Conservation (phyloP, 495 filamentous ascomycete genomes). For the Neurospora tetraspora region DNA sequence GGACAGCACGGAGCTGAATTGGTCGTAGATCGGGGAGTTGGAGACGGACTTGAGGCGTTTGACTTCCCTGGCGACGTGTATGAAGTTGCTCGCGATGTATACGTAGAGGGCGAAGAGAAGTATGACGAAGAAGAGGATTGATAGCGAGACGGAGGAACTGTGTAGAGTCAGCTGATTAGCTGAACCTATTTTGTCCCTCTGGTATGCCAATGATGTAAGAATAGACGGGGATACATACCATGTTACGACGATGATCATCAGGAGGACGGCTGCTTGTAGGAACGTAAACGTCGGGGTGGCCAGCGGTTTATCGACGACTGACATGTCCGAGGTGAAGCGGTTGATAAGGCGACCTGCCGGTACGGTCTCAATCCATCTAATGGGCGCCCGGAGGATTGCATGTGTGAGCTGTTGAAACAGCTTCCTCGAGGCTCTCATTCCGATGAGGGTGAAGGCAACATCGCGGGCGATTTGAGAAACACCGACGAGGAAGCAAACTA, state of each 20-base stretch:
- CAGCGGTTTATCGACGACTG: slow-evolving; percentile 28
- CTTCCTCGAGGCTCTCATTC: slow-evolving; percentile 25
- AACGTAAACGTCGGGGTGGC: slow-evolving; percentile 11
- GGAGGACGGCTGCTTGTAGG: slow-evolving; percentile 5
- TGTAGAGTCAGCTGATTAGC: not conserved
- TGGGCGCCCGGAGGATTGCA: slow-evolving; percentile 36
- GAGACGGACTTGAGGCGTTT: slow-evolving; percentile 54
- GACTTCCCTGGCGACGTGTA: slow-evolving; percentile 50
- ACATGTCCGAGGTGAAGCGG: slow-evolving; percentile 39
- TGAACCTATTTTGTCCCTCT: not conserved
- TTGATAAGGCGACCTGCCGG: slow-evolving; percentile 39
- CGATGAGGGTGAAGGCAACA: slow-evolving; percentile 18
- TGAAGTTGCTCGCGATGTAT: slow-evolving; percentile 33
- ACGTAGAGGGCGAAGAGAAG: slow-evolving; percentile 16
- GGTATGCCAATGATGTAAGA: not conserved
- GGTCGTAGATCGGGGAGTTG: slow-evolving; percentile 54
- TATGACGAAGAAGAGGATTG: slow-evolving; percentile 15
- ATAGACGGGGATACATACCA: slow-evolving; percentile 5
- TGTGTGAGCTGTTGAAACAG: slow-evolving; percentile 33
- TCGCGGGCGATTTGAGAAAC: slow-evolving; percentile 10
- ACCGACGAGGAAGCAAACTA: not conserved
- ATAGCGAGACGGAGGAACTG: slow-evolving; percentile 11
- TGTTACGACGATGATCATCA: slow-evolving; percentile 16
- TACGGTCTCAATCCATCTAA: slow-evolving; percentile 40
- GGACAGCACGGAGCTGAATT: slow-evolving; percentile 46